Base-by-base conservation (phyloP, 2,329 filamentous ascomycete species). In the Fusarium torreyae region DNA sequence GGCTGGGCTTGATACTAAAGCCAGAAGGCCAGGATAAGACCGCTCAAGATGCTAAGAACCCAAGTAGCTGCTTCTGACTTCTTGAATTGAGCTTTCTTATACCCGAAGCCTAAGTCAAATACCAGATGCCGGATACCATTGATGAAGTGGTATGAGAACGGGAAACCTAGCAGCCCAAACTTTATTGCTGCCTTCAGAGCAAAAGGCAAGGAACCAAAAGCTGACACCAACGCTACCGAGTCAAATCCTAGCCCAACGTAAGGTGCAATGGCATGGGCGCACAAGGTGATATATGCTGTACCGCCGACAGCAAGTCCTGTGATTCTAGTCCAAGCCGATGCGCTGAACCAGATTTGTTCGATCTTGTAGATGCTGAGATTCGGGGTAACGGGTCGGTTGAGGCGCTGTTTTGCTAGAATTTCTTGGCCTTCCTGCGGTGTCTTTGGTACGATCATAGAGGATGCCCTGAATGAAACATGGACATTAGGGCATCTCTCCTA, bases 321-420 rank as follows among this genome's bases (percentile, higher is more conserved):
- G 20, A 68, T 68, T 17, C 64, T 33, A 28, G 63, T 68, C 64
- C 64, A 68, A 8, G 64, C 64, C 7, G 64, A 68, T n/a, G 64
- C 51, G n/a, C 64, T 68, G 24, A 68, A 53, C 51, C 63, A 68
- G 4, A 64, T 17, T 22, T 68, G 64, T 13, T 33, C 36, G 6
- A 59, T 31, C 10, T 54, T 68, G 9, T 68, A 68, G 18, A 67
- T 67, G 11, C 57, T 22, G 8, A 67, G 64, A 8, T 68, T 51
- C 2, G 64, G 64, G 1, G 64, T 53, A 7, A 68, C 48, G 1
- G 64, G 64, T 6, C 63, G 57, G 22, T 40, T 64, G 4, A 68
- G 63, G 1, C 64, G 64, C 3, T 68, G 64, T 5, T 68, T 54
- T 5, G 43, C 34, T 1, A 68, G 57, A 10, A 68, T 44, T 11